Evolutionary conservation across 140 eudicot species (phyloP).

Genomic region (Ambrosia hybrid): DNA sequence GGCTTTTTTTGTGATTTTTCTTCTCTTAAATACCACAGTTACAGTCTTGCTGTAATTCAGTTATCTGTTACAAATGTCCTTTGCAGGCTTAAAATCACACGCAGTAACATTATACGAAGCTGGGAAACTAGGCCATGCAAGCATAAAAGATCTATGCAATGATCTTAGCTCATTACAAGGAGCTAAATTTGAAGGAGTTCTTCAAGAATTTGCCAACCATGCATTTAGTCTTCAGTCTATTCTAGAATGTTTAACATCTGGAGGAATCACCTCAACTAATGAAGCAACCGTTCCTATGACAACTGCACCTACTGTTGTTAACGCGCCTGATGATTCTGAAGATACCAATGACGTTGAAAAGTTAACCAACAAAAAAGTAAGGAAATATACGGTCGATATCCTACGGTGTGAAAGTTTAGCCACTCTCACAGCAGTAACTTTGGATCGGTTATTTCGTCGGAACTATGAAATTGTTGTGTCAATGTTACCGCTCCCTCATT

Average conservation of each 20-base stretch:
- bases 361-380: constrained; percentile 37
- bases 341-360: constrained; percentile 36
- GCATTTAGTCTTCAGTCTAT: constrained; percentile 93
- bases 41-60: constrained; percentile 23
- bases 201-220: constrained; percentile 98
- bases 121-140: constrained; percentile 91
- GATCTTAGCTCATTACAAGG: constrained; percentile 89
- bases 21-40: constrained; percentile 3
- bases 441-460: constrained; percentile 77
- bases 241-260: constrained; percentile 84
- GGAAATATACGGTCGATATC: constrained; percentile 78
- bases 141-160: constrained; percentile 90
- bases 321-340: constrained; percentile 36
- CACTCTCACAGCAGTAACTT: constrained; percentile 71
- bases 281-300: constrained; percentile 34
- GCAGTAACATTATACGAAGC: constrained; percentile 98
- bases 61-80: constrained; percentile 17
- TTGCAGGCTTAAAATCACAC: constrained; percentile 90
- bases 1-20: background rate
- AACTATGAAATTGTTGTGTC: constrained; percentile 93
- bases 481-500: constrained; percentile 89
- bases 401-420: constrained; percentile 96
- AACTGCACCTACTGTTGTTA: constrained; percentile 18
- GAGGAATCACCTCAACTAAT: constrained; percentile 53
- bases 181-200: constrained; percentile 92